Evolutionary conservation across 2,329 filamentous ascomycete genomes (phyloP).

Genomic region (Talaromyces amestolkiae): DNA sequence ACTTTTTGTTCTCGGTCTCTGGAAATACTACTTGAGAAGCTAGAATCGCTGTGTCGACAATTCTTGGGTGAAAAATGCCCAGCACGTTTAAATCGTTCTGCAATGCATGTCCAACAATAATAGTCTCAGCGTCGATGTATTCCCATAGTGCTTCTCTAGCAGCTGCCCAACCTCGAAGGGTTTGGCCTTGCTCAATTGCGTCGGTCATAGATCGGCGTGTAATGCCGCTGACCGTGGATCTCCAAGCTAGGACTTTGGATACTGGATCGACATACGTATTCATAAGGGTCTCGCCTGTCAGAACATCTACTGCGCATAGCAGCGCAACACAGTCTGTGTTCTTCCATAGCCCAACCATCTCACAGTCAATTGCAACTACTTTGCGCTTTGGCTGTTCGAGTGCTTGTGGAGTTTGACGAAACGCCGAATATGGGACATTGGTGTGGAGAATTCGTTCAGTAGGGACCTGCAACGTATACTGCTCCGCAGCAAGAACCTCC

Average conservation of each 20-base stretch:
- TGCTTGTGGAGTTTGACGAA: neutral
- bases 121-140: slow-evolving; percentile 44
- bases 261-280: slow-evolving; percentile 43
- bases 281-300: slow-evolving; percentile 49
- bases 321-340: slow-evolving; percentile 35
- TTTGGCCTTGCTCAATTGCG: slow-evolving; percentile 31
- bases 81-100: slow-evolving; percentile 47
- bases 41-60: slow-evolving; percentile 49
- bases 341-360: slow-evolving; percentile 45
- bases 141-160: slow-evolving; percentile 46
- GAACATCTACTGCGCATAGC: slow-evolving; percentile 45
- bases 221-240: slow-evolving; percentile 42
- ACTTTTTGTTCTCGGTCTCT: slow-evolving; percentile 5
- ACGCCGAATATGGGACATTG: neutral
- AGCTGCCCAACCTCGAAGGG: slow-evolving; percentile 42
- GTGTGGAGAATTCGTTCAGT: neutral
- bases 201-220: slow-evolving; percentile 30
- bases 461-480: neutral
- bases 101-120: slow-evolving; percentile 51
- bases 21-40: slow-evolving; percentile 33
- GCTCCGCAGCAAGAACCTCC: slow-evolving; percentile 1
- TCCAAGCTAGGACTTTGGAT: slow-evolving; percentile 36
- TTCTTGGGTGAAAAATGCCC: slow-evolving; percentile 41
- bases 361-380: slow-evolving; percentile 49
- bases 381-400: neutral